phyloP scores from a whole-genome alignment of 768 basidiomycete species.

The Tulasnella sp. region DNA sequence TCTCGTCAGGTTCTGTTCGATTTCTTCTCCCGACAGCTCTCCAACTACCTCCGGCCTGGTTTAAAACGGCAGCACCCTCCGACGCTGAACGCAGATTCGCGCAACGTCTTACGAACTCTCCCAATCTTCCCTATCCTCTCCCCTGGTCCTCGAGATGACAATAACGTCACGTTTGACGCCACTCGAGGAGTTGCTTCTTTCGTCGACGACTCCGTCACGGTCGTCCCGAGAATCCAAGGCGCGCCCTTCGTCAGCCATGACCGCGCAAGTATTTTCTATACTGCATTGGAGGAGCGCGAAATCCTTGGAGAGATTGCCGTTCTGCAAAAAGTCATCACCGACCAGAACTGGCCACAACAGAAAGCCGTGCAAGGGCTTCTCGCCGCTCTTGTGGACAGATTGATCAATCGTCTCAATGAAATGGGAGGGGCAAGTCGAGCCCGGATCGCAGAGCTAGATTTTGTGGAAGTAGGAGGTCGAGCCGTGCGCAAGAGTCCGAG shows the following conservation, averaged over 20 bases:
- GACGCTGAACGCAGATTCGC: neutral
- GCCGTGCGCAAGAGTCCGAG: too few species aligned
- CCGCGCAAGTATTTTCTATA: too few species aligned
- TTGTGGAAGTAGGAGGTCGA: too few species aligned
- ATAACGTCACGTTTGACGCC: neutral
- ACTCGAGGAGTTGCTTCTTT: neutral
- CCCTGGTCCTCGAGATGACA: neutral
- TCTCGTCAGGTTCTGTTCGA: neutral
- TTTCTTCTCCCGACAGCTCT: neutral
- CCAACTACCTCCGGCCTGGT: neutral
- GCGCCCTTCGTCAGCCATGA: neutral
- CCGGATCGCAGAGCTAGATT: too few species aligned
- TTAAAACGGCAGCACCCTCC: neutral
- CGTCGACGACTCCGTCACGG: slow-evolving; percentile 1
- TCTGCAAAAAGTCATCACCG: too few species aligned
- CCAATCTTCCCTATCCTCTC: slow-evolving; percentile 5
- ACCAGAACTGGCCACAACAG: too few species aligned
- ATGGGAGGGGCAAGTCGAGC: too few species aligned
- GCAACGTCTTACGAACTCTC: neutral
- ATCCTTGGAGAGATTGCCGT: too few species aligned
- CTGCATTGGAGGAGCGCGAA: too few species aligned
- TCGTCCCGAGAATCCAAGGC: slow-evolving; percentile 3
- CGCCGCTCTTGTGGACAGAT: too few species aligned
- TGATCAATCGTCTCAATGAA: too few species aligned
- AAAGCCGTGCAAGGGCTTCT: too few species aligned